Conservation (phyloP, 139 green algal genomes). For the Closterium sp. region DNA sequence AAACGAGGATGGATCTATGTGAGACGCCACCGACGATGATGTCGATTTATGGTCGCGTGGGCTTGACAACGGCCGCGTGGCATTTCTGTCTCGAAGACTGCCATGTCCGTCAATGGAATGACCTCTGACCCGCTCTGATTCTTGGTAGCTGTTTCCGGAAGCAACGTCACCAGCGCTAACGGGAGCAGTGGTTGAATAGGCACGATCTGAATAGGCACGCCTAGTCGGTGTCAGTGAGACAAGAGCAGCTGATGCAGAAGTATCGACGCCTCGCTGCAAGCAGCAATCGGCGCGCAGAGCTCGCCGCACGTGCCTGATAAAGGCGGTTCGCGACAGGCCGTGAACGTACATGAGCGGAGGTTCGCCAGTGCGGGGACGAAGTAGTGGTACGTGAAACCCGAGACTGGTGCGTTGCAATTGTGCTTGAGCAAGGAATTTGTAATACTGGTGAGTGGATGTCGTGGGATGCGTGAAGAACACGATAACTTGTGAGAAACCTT, state of each 20-base stretch:
- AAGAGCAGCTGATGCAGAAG: not conserved
- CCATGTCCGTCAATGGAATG: not conserved
- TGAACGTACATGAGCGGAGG: not conserved
- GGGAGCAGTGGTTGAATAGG: not conserved
- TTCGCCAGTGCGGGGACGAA: too few relatives aligned
- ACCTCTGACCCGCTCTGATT: not conserved
- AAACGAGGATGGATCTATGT: slow-evolving; percentile 7
- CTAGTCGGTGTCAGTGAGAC: not conserved
- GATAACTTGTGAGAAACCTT: not conserved
- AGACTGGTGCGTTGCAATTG: too few relatives aligned
- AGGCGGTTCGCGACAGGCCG: not conserved
- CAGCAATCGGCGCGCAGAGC: not conserved
- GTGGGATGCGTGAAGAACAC: not conserved
- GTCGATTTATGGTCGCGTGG: not conserved
- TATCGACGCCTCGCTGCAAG: not conserved
- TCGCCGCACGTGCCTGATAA: not conserved
- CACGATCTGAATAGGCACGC: not conserved
- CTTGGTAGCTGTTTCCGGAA: not conserved
- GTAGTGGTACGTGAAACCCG: too few relatives aligned
- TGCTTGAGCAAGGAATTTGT: too few relatives aligned
- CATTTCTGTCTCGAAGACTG: not conserved
- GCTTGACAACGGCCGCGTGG: too few relatives aligned
- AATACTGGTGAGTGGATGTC: too few relatives aligned
- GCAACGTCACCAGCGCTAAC: not conserved
- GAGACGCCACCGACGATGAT: not conserved